Conservation (phyloP, 306 rosid species). For the Quercus suber region DNA sequence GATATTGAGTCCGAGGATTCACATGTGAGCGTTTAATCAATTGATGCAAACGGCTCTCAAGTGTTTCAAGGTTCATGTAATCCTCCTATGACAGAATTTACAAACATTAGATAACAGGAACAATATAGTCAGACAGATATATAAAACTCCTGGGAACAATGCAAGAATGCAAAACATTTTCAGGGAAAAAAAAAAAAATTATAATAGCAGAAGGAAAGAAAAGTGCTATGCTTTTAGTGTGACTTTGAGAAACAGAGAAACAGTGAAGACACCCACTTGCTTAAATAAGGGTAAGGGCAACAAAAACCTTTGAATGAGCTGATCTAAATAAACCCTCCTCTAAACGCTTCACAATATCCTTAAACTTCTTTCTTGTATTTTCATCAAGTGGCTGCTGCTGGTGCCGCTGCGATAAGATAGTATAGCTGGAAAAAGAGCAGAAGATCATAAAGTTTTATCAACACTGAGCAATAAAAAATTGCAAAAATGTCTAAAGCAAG, state of each 20-base stretch:
- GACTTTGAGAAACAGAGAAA: conserved; percentile 19
- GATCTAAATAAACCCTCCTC: conserved; percentile 73
- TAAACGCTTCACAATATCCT: conserved; percentile 69
- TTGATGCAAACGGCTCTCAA: conserved; percentile 67
- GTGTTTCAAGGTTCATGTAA: conserved; percentile 71
- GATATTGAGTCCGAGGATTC: conserved; percentile 53
- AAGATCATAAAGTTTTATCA: conserved; percentile 13
- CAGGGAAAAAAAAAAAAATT: neutral
- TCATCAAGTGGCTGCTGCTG: conserved; percentile 43
- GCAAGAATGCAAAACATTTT: neutral
- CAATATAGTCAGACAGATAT: neutral
- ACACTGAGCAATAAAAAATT: neutral
- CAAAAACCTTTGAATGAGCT: conserved; percentile 62
- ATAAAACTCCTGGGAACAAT: neutral
- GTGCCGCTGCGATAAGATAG: conserved; percentile 41
- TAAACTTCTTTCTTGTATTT: conserved; percentile 30
- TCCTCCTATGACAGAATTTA: conserved; percentile 61
- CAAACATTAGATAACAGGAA: conserved; percentile 19
- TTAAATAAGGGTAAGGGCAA: conserved; percentile 8
- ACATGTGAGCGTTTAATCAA: conserved; percentile 33
- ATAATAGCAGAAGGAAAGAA: neutral
- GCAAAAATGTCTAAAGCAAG: neutral
- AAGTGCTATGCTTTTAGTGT: neutral
- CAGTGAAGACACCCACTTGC: neutral
- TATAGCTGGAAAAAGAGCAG: conserved; percentile 43